A percentile compares a stretch with the other conserved stretches of the same genome.
Evolutionary conservation across 2,329 filamentous ascomycete genomes (phyloP).

Genomic region (Colletotrichum aenigma): DNA sequence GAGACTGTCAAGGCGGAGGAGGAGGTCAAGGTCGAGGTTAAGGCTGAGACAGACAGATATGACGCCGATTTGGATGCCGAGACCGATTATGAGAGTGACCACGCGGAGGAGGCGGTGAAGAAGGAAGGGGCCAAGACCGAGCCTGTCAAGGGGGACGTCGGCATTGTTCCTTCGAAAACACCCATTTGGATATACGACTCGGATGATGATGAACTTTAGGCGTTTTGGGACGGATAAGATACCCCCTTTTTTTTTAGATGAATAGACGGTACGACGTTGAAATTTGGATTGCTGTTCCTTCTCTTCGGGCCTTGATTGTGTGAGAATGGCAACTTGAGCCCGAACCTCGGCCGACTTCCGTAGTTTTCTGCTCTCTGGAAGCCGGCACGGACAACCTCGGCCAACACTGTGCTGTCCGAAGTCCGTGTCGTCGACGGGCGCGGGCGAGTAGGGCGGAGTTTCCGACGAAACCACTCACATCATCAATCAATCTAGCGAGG

Average conservation of each 20-base stretch:
- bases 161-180: slow-evolving; percentile 1
- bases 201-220: slow-evolving; percentile 41
- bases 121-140: neutral
- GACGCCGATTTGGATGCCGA: slow-evolving; percentile 21
- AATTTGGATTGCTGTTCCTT: fast-evolving
- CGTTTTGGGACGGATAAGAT: slow-evolving; percentile 2
- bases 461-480: neutral
- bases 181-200: slow-evolving; percentile 43
- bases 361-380: fast-evolving
- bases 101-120: neutral
- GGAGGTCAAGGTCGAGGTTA: neutral
- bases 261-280: neutral
- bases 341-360: neutral
- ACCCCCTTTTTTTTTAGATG: neutral
- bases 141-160: neutral
- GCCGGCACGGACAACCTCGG: neutral
- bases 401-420: neutral
- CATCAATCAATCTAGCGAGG: neutral
- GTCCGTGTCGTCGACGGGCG: neutral
- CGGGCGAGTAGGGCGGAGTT: neutral
- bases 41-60: slow-evolving; percentile 8
- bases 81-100: neutral
- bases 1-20: slow-evolving; percentile 27
- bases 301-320: neutral
- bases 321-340: neutral